A percentile compares a stretch with the other conserved stretches of the same genome.
These are phyloP conservation scores for Cichorium intybus DNA, from an alignment of 140 eudicot species.

Conservation along the genomic window DNA sequence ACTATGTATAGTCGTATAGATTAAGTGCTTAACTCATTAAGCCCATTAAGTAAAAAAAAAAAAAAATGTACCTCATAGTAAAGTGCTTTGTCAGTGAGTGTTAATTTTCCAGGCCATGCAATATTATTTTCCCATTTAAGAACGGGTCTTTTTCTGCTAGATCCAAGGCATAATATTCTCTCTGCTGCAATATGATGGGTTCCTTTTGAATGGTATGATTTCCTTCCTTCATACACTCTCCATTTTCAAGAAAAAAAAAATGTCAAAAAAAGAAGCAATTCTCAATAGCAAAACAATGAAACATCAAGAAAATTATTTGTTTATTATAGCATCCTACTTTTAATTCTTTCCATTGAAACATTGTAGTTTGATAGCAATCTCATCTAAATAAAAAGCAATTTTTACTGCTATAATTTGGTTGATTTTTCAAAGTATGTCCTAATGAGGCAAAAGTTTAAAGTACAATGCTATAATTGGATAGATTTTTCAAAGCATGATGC, in stretches of 20 bases:
- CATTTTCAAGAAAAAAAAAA: not conserved
- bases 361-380: not conserved
- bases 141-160: slow-evolving; percentile 83
- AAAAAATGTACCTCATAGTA: slow-evolving; percentile 73
- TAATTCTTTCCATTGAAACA: too few species aligned
- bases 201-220: slow-evolving; percentile 47
- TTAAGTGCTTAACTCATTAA: slow-evolving; percentile 19
- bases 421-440: not conserved
- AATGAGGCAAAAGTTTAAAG: not conserved
- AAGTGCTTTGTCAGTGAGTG: slow-evolving; percentile 79
- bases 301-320: slow-evolving; percentile 11
- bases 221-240: slow-evolving; percentile 90
- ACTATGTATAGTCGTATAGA: not conserved
- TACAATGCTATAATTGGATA: too few species aligned
- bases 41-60: not conserved
- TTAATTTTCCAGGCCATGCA: slow-evolving; percentile 96
- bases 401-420: not conserved
- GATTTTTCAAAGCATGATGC: not conserved
- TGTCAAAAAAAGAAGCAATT: slow-evolving; percentile 11
- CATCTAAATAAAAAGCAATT: too few species aligned
- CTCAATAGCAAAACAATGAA: slow-evolving; percentile 11
- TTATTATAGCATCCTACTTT: not conserved
- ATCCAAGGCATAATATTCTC: slow-evolving; percentile 68
- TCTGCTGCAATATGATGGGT: slow-evolving; percentile 40
- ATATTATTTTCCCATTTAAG: slow-evolving; percentile 85